Base-by-base conservation (phyloP, 2,329 filamentous ascomycete genomes). In the Nannizzia gypsea region DNA sequence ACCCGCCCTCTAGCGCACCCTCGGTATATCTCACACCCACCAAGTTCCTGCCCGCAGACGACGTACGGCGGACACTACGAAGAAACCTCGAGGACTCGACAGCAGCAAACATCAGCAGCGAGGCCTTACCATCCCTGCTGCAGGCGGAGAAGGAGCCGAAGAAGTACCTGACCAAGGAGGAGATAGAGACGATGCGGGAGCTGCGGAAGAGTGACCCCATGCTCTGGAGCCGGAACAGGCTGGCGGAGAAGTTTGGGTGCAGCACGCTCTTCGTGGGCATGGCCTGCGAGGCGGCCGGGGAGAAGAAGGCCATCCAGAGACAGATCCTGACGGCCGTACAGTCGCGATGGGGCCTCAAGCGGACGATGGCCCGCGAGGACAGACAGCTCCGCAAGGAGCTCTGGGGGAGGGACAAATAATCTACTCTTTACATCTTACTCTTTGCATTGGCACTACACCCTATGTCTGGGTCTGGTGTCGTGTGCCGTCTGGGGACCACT, bases 181-280 rank as follows among this genome's bases (percentile, higher is more conserved):
- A 87, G 52, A 77, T 87, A 36, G 77, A 76, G 40, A 80, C 86
- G 71, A 86, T 87, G 57, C 75, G 82, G 59, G 67, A 67, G 44
- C 72, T 87, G 58, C 74, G 84, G 54, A 66, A 70, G 31, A 73
- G 73, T 60, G 80, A 87, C 64, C 83, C 83, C 5, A 73, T 77
- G 63, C 73, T 73, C 61, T 87, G 84, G 83, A 85, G 81, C 54
- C 70, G 82, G 52, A 76, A 76, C 60, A 77, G 76, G 66, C 69
- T 87, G 64, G 83, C 84, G 42, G 79, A 83, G 69, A 81, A 80
- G 67, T 87, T 85, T 68, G 78, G 80, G 4, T 86, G 83, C 71
- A 83, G 78, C 60, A 76, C 80, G 60, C 79, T 85, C 57, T 86
- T 87, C 64, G 78, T 86, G 52, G 79, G 79, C 8, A 75, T 85